These are phyloP conservation scores for Pulveroboletus frians DNA, from an alignment of 768 basidiomycete species.

Conservation along the genomic window DNA sequence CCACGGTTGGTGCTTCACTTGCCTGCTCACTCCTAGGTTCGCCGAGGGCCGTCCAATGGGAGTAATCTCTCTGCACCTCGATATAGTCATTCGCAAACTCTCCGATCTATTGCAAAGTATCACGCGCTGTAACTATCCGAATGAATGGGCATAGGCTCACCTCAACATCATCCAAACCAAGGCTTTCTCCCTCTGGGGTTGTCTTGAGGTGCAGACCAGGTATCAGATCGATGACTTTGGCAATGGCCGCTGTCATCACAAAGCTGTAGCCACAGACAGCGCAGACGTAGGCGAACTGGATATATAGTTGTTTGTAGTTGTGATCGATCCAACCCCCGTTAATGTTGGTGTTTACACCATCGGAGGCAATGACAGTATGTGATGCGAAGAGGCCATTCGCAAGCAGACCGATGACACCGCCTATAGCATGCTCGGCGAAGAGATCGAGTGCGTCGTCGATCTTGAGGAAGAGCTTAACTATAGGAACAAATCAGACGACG, in stretches of 20 bases:
- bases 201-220: slow-evolving; percentile 55
- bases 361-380: slow-evolving; percentile 54
- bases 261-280: slow-evolving; percentile 57
- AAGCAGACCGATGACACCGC: slow-evolving; percentile 72
- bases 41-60: slow-evolving; percentile 42
- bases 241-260: slow-evolving; percentile 56
- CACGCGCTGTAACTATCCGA: neutral
- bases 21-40: slow-evolving; percentile 4
- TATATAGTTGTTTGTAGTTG: slow-evolving; percentile 75
- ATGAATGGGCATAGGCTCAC: slow-evolving; percentile 31
- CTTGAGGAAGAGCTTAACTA: slow-evolving; percentile 63
- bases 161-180: slow-evolving; percentile 71
- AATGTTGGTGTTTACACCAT: slow-evolving; percentile 54
- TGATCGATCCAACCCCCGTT: slow-evolving; percentile 70
- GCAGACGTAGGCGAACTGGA: slow-evolving; percentile 63
- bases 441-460: slow-evolving; percentile 91
- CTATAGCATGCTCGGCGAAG: slow-evolving; percentile 87
- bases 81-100: slow-evolving; percentile 69
- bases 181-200: slow-evolving; percentile 50
- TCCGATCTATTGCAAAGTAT: slow-evolving; percentile 42
- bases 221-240: slow-evolving; percentile 49
- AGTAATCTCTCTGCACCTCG: slow-evolving; percentile 62
- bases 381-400: slow-evolving; percentile 75
- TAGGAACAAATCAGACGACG: slow-evolving; percentile 6
- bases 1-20: slow-evolving; percentile 6